phyloP scores from a whole-genome alignment of 148 eudicot genomes.

The Rhododendron griersonianum region DNA sequence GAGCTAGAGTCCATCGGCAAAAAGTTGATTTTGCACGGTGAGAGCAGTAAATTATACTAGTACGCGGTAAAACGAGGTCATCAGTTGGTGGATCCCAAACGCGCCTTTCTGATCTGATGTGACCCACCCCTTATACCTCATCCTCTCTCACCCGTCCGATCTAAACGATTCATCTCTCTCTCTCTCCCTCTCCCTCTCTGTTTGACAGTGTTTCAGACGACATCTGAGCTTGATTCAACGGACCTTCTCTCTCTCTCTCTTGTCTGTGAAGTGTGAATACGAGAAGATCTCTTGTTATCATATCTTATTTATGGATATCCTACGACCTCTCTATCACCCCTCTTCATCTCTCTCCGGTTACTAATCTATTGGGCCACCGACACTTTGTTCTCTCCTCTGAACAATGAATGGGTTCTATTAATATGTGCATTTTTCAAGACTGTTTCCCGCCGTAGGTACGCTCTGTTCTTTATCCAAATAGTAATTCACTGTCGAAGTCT shows the following conservation, averaged over 20 bases:
- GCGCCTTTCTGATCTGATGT: slow-evolving; percentile 4
- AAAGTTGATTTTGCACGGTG: too few species aligned
- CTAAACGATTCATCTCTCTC: neutral
- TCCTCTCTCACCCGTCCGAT: slow-evolving; percentile 2
- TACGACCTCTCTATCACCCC: neutral
- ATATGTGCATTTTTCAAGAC: neutral
- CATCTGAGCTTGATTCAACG: neutral
- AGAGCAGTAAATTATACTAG: too few species aligned
- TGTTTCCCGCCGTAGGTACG: neutral
- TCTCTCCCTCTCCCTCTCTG: neutral
- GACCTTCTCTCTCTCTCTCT: neutral
- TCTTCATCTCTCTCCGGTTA: neutral
- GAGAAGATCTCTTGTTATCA: neutral
- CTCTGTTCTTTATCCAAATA: neutral
- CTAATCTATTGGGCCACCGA: slow-evolving; percentile 3
- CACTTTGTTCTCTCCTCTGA: neutral
- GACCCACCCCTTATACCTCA: neutral
- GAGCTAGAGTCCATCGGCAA: too few species aligned
- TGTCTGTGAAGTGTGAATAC: neutral
- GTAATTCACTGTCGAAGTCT: neutral
- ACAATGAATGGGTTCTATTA: neutral
- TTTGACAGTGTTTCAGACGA: neutral
- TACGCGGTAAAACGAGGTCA: neutral
- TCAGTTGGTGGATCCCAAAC: neutral
- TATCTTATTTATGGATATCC: neutral